Conservation (phyloP, 176 grass and related monocot genomes). For the Paspalum vaginatum region DNA sequence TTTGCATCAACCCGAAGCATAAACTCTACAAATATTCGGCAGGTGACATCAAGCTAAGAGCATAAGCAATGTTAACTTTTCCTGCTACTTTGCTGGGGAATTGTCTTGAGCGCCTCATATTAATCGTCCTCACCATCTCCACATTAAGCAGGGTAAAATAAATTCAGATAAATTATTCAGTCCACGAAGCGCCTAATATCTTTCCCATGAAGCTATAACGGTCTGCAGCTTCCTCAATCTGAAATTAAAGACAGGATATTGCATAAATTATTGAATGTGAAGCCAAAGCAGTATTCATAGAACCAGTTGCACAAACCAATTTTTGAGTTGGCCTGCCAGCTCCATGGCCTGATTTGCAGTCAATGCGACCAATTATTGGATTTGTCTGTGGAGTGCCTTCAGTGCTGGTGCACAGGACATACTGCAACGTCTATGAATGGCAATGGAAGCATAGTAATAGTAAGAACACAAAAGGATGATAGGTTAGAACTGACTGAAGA, state of each 20-base stretch:
- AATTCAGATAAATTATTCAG: constrained; percentile 40
- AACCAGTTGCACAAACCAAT: constrained; percentile 49
- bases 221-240: constrained; percentile 87
- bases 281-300: background rate
- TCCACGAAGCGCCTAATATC: constrained; percentile 71
- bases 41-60: constrained; percentile 7
- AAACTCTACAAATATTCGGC: background rate
- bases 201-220: constrained; percentile 95
- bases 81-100: background rate
- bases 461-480: constrained; percentile 30
- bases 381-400: constrained; percentile 59
- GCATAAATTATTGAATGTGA: constrained; percentile 29
- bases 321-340: constrained; percentile 91
- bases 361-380: constrained; percentile 92
- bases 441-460: constrained; percentile 33
- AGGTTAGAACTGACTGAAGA: background rate
- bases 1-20: background rate
- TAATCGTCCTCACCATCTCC: constrained; percentile 4
- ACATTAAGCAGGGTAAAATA: background rate
- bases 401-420: constrained; percentile 61
- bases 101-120: background rate
- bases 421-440: constrained; percentile 74
- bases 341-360: constrained; percentile 87
- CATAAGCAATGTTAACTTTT: background rate
- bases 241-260: constrained; percentile 17